Evolutionary conservation across 345 rosid species (phyloP), one percentile per base, ranked within the genome.

Genomic region (Lepidium sativum): DNA sequence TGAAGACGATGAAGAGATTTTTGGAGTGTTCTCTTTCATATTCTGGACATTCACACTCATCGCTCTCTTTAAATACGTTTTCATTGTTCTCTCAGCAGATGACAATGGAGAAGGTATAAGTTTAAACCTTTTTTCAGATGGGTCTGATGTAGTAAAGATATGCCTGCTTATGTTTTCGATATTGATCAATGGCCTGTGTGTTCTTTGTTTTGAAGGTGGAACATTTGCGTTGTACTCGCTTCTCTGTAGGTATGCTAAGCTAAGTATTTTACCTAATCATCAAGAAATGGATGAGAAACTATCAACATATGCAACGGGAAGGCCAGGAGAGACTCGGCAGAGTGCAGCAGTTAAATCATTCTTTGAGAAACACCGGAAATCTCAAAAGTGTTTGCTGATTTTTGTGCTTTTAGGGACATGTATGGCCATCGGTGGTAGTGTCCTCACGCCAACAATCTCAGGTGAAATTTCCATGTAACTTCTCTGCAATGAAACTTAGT

Each of bases 1-100:
- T 25, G 91, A 84, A 75, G 54, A 80, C 23, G 97, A 92, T 60
- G 98, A 89, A 75, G 84, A 82, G 63, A 77, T 87, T 63, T 87
- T 76, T 40, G 96, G 98, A 13, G 89, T 87, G 8, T 83, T 92
- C 66, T 92, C 98, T 40, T 84, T 87, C 48, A 83, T 89, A 33
- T 92, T 92, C 77, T 92, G 98, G 96, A 87, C 96, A 20, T 69
- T 92, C 44, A 89, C 98, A n/a, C 44, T 92, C 54, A 67, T 87
- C 16, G 85, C 89, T 12, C 82, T 92, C 65, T 75, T 89, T 59
- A 92, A 92, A 60, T 92, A 92, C 64, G 71, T 73, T 67, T 72
- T 83, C 70, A 66, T 92, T 52, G 89, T 84, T 68, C 76, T 89
- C 56, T 77, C 83, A 21, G 89, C 87, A 9, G 77, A 87, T 78